Evolutionary conservation across 306 rosid genomes (phyloP), one percentile per base, ranked within the genome.

Genomic region (Carpinus fangiana): DNA sequence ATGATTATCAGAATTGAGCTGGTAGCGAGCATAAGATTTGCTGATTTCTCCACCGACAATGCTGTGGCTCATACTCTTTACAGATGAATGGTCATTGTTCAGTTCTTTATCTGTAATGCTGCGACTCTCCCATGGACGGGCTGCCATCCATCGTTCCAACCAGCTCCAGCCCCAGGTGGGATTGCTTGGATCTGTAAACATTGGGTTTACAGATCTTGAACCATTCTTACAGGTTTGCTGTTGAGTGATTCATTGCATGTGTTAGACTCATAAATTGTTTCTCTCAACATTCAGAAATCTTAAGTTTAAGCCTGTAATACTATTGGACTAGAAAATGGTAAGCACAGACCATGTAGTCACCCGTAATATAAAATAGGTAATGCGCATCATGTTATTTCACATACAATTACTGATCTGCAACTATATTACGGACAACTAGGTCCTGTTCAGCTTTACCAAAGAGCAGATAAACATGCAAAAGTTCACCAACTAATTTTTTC

Each of bases 121-220:
- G 62, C 83, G 89, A 78, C 82, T 80, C 81, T 96, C 99, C 84
- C 87, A 92, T 13, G 97, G 87, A 48, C 89, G 85, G 12, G 96
- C 94, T 51, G 98, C 98, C 90, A 87, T 96, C 98, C 99, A 96
- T 77, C 99, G 86, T 79, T 96, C 99, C 74, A 91, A 84, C 99
- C 99, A 96, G 87, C 98, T 93, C 99, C 99, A 96, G 5, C 99
- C 99, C 99, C 99, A 96, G 46, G 89, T 73, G 55, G 99, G 99
- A 84, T 93, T 93, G 67, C 90, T 88, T 82, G 97, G 97, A 87
- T 96, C 99, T 94, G 89, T 91, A 87, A 96, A 96, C 90, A 92
- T 84, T 52, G 99, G 98, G 82, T 89, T 93, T 66, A 88, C 53
- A 78, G 92, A 89, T 80, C 82, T 89, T 5, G 93, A 77, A 31